A percentile compares a stretch with the other conserved stretches of the same genome.
Evolutionary conservation across 176 grass and related monocot genomes (phyloP).

Genomic region (Lolium rigidum): DNA sequence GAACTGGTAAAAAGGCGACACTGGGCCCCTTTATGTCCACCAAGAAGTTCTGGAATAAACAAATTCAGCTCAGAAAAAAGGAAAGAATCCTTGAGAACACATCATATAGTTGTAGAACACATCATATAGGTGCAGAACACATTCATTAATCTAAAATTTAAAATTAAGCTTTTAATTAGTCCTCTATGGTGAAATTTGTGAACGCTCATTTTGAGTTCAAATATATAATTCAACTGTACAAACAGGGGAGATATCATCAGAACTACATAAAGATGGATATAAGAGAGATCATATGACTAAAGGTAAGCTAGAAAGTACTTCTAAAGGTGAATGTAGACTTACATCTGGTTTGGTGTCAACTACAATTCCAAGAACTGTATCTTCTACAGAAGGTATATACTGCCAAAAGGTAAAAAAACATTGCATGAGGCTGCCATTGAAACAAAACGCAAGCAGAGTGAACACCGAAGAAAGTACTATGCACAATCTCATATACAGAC

Average conservation of each 20-base stretch:
- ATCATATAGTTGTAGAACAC: slow-evolving; percentile 25
- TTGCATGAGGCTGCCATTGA: slow-evolving; percentile 15
- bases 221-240: slow-evolving; percentile 4
- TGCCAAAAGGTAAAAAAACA: slow-evolving; percentile 47
- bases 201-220: slow-evolving; percentile 10
- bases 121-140: slow-evolving; percentile 23
- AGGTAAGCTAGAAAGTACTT: slow-evolving; percentile 3
- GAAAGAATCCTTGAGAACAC: slow-evolving; percentile 4
- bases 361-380: slow-evolving; percentile 82
- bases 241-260: neutral
- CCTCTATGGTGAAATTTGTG: neutral
- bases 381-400: slow-evolving; percentile 77
- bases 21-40: slow-evolving; percentile 92
- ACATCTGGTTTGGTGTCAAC: slow-evolving; percentile 90
- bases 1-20: slow-evolving; percentile 76
- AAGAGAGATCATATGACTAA: slow-evolving; percentile 1
- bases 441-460: neutral
- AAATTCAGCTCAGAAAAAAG: slow-evolving; percentile 16
- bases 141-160: slow-evolving; percentile 12
- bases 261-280: neutral
- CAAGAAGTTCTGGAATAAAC: slow-evolving; percentile 79
- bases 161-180: slow-evolving; percentile 21
- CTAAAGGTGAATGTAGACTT: slow-evolving; percentile 54
- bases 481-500: neutral
- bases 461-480: slow-evolving; percentile 1